A percentile compares a stretch with the other conserved stretches of the same genome.
phyloP scores from a whole-genome alignment of 2,329 filamentous ascomycete genomes.

The Pseudocercospora ulei region DNA sequence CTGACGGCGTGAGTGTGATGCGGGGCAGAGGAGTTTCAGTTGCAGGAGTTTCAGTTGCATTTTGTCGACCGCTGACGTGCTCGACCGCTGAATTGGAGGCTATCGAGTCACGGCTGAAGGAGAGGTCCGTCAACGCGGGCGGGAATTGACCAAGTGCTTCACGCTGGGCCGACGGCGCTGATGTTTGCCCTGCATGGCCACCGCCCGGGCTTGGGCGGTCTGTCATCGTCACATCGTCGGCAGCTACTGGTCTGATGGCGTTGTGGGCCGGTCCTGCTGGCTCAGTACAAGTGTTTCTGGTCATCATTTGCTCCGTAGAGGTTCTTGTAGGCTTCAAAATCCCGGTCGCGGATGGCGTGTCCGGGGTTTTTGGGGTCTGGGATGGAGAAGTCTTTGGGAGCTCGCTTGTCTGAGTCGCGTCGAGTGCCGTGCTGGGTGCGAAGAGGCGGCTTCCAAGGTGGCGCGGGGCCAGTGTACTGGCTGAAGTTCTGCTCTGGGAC shows the following conservation, averaged over 20 bases:
- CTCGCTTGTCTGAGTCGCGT: slow-evolving; percentile 14
- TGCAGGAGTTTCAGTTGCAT: background rate
- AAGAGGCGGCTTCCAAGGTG: slow-evolving; percentile 9
- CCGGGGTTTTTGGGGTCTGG: slow-evolving; percentile 18
- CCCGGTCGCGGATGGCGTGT: slow-evolving; percentile 10
- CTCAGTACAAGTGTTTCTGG: slow-evolving; percentile 7
- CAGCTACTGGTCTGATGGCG: background rate
- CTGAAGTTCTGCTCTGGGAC: slow-evolving; percentile 16
- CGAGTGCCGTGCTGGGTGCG: slow-evolving; percentile 16
- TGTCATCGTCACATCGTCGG: slow-evolving; percentile 6
- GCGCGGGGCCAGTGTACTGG: slow-evolving; percentile 9
- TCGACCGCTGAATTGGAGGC: too few species aligned
- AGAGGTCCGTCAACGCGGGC: too few species aligned
- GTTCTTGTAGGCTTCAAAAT: slow-evolving; percentile 17
- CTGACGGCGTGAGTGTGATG: slow-evolving; percentile 1
- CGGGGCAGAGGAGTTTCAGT: background rate
- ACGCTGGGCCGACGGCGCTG: too few species aligned
- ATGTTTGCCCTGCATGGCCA: too few species aligned
- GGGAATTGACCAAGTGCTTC: too few species aligned
- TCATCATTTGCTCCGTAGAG: slow-evolving; percentile 22
- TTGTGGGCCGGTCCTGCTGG: background rate
- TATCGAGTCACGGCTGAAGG: too few species aligned
- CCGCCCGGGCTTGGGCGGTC: background rate
- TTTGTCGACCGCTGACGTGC: too few species aligned
- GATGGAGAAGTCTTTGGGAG: slow-evolving; percentile 16